phyloP scores from a whole-genome alignment of 768 basidiomycete genomes.

The Kwoniella sp. region DNA sequence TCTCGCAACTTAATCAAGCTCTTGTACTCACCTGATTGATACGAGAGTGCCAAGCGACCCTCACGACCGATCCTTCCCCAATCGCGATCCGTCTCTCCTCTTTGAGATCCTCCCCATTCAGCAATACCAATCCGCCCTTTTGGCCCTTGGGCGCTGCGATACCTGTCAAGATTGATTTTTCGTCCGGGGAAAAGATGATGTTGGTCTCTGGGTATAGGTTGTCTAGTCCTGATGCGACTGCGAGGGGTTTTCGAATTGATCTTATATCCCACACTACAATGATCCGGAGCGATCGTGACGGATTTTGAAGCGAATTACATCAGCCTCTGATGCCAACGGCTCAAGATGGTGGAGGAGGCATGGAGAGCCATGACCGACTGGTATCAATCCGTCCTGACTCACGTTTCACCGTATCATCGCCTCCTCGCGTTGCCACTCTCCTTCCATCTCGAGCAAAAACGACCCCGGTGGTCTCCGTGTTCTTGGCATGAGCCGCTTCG shows the following conservation, averaged over 20 bases:
- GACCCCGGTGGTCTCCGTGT: slow-evolving; percentile 81
- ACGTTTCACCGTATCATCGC: slow-evolving; percentile 95
- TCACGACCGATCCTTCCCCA: slow-evolving; percentile 66
- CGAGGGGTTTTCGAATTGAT: slow-evolving; percentile 84
- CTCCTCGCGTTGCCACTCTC: slow-evolving; percentile 83
- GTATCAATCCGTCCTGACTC: slow-evolving; percentile 55
- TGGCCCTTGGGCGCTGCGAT: slow-evolving; percentile 59
- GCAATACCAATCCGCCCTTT: slow-evolving; percentile 71
- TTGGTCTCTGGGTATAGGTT: slow-evolving; percentile 92
- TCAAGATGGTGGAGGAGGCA: not conserved
- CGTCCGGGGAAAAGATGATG: slow-evolving; percentile 92
- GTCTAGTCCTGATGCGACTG: slow-evolving; percentile 65
- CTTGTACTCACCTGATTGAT: slow-evolving; percentile 83
- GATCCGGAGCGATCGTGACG: slow-evolving; percentile 9
- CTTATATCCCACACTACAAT: slow-evolving; percentile 90
- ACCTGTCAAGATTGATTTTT: slow-evolving; percentile 84
- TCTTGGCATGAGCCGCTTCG: slow-evolving; percentile 84
- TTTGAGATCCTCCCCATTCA: slow-evolving; percentile 71
- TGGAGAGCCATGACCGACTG: not conserved
- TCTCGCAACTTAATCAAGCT: too few relatives aligned
- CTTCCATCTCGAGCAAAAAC: slow-evolving; percentile 85
- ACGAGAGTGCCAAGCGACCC: slow-evolving; percentile 90
- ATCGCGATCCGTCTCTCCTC: slow-evolving; percentile 56
- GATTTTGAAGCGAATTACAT: not conserved
- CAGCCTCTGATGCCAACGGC: not conserved